These are phyloP conservation scores for Jatropha multifida DNA, from an alignment of 441 rosid species.

Conservation along the genomic window DNA sequence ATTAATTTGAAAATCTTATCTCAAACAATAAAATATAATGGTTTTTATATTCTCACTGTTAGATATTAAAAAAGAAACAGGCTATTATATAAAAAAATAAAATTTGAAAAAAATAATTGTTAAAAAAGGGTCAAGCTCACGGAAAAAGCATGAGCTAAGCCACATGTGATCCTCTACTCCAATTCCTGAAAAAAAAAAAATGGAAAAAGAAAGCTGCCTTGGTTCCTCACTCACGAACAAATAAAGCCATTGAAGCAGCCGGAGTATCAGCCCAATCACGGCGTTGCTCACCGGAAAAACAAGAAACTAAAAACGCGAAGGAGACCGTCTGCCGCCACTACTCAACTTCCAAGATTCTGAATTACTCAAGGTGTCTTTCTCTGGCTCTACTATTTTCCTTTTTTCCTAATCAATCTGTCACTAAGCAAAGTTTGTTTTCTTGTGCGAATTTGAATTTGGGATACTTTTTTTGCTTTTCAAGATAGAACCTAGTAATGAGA, in stretches of 20 bases:
- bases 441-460: slow-evolving; percentile 13
- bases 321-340: background rate
- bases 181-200: background rate
- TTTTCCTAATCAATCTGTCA: background rate
- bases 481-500: slow-evolving; percentile 58
- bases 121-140: slow-evolving; percentile 29
- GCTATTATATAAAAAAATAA: no score
- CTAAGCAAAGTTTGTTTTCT: background rate
- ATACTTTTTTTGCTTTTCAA: background rate
- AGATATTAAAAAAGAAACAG: no score
- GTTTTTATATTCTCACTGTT: no score
- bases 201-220: background rate
- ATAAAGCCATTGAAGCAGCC: background rate
- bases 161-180: slow-evolving; percentile 24
- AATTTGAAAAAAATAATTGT: no score
- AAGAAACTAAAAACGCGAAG: background rate
- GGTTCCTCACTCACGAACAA: background rate
- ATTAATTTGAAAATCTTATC: no score
- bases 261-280: slow-evolving; percentile 2
- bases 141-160: slow-evolving; percentile 23
- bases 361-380: background rate
- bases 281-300: slow-evolving; percentile 3
- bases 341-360: background rate
- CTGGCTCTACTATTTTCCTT: background rate
- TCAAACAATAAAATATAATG: no score